Base-by-base conservation (phyloP, 225 moss, liverwort and hornwort species). In the Marchantia paleacea region DNA sequence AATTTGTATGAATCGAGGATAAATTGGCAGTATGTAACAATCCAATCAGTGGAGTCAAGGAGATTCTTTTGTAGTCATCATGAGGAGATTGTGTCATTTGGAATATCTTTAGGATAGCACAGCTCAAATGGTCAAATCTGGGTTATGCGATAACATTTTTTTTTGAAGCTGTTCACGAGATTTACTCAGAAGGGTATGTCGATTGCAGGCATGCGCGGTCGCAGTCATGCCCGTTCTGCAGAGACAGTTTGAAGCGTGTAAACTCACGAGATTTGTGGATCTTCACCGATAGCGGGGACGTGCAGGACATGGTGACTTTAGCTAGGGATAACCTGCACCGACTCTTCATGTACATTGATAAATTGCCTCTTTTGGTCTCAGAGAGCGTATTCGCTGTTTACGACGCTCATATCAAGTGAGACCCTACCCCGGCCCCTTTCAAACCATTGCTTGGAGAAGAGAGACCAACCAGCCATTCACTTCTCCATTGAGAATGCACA, bases 191-290 rank as follows among this genome's bases (percentile, higher is more conserved):
- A 11, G 81, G 22, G 64, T 73, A 68, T 10, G 49, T 52, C 55
- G 60, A 61, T 75, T 86, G 84, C 87, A 97, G 97, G 97, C 97
- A 92, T 63, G 90, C 91, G 75, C 90, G 97, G 80, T 95, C 97
- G 22, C 95, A 97, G 47, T 95, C 95, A 19, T 97, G 97, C 75
- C 97, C 97, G 52, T 97, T 91, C 78, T 97, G 97, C 84, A 90
- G 97, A 52, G 97, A 95, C 85, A 95, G 95, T 79, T 85, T 97
- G 69, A 92, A 93, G 81, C 95, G 97, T 31, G 97, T 97, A 19
- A 93, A 95, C 79, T 97, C 97, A 31, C 86, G 93, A 72, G 97
- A 97, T 85, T 87, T 97, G 84, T 97, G 97, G 97, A 97, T 97
- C 79, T 93, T 97, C 84, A 97, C 95, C 24, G 95, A 97, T 83